Evolutionary conservation across 2,329 filamentous ascomycete genomes (phyloP), one percentile per base, ranked within the genome.

Genomic region (Mariannaea sp.): DNA sequence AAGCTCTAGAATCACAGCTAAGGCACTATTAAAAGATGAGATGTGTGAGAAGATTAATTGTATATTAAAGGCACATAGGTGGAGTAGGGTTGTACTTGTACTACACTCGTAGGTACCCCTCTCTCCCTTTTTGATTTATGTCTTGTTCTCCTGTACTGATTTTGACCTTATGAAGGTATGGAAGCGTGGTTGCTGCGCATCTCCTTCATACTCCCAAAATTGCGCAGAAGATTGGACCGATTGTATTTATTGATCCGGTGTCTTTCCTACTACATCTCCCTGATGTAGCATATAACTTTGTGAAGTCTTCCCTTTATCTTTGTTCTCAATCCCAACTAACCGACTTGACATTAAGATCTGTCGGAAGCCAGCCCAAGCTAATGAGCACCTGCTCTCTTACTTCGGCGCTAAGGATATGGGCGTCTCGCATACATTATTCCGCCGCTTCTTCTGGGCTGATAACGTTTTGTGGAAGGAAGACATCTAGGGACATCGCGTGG

Each of bases 251-350:
- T 26, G 84, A 86, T 62, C 84, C 84, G 0, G 80, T 87, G 1
- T 80, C 80, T 0, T 77, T 86, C 40, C 68, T 85, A 1, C 71
- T 87, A 3, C 82, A 87, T 64, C 75, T 85, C 7, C 82, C 83
- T 4, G 79, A 85, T 57, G 81, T 87, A 7, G 81, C 82, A 2
- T 86, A 83, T 66, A 87, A 86, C 59, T 87, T 87, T 65, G 65
- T 68, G 53, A 24, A 24, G 22, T 24, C 22, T 5, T 8, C 22
- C 5, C 8, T 24, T 8, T 8, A 24, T 24, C 8, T 24, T 24
- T 24, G 5, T 24, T 24, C 14, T 39, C 62, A 57, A 61, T 40
- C 33, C 44, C 33, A 35, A 5, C 22, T 24, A 24, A 24, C 22
- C 22, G 5, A 5, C 22, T 24, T 8, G 22, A 50, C 9, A 26